Percentiles rank a stretch among this genome's conserved stretches.
phyloP scores from a whole-genome alignment of 1,284 basidiomycete genomes.

The Malassezia dermatis region DNA sequence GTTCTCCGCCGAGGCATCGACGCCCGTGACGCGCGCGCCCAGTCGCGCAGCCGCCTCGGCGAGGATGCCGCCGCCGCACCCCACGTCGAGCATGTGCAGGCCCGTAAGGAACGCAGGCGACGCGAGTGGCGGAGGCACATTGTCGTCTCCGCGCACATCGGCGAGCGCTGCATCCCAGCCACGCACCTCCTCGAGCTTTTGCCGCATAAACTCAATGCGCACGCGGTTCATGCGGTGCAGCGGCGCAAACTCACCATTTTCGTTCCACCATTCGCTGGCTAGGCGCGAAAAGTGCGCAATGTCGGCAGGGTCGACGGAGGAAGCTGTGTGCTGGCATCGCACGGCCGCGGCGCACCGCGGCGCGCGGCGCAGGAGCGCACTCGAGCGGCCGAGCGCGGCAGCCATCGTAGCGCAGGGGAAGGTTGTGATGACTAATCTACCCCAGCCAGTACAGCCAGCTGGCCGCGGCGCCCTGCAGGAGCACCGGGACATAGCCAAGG shows the following conservation, averaged over 20 bases:
- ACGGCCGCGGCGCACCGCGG: background rate
- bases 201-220: conserved; percentile 70
- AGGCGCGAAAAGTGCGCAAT: conserved; percentile 82
- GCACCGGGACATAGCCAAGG: conserved; percentile 10
- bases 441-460: conserved; percentile 4
- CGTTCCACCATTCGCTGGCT: conserved; percentile 93
- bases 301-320: conserved; percentile 31
- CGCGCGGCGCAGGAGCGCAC: background rate
- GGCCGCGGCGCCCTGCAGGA: conserved; percentile 6
- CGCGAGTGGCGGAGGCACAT: conserved; percentile 36
- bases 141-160: conserved; percentile 13
- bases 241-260: conserved; percentile 76
- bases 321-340: conserved; percentile 7
- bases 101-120: conserved; percentile 51
- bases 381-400: background rate
- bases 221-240: conserved; percentile 93
- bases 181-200: conserved; percentile 55
- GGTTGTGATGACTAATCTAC: background rate
- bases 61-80: conserved; percentile 87
- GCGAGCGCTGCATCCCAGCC: conserved; percentile 33
- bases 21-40: conserved; percentile 72
- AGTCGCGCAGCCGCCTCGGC: conserved; percentile 81
- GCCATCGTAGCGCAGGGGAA: background rate
- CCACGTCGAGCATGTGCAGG: conserved; percentile 68
- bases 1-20: conserved; percentile 81